A percentile compares a stretch with the other conserved stretches of the same genome.
These are phyloP conservation scores for Trifolium subterraneum DNA, from an alignment of 306 rosid genomes.

Conservation along the genomic window DNA sequence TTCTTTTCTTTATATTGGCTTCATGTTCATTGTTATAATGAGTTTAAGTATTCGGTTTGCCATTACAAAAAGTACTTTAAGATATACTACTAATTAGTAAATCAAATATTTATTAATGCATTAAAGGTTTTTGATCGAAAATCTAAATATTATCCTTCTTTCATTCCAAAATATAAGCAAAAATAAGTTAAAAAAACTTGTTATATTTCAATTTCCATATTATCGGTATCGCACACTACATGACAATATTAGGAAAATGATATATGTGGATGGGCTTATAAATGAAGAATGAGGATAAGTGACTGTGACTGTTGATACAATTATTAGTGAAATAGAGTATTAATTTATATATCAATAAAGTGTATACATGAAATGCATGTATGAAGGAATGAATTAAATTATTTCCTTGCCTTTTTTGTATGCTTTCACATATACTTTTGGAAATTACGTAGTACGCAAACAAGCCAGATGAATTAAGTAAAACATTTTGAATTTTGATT, in stretches of 20 bases:
- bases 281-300: not conserved
- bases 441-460: not conserved
- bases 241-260: not conserved
- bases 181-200: too few relatives aligned
- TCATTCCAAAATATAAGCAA: too few relatives aligned
- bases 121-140: too few relatives aligned
- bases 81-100: too few relatives aligned
- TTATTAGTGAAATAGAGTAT: not conserved
- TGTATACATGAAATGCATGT: constrained; percentile 17
- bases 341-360: not conserved
- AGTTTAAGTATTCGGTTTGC: too few relatives aligned
- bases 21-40: too few relatives aligned
- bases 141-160: too few relatives aligned
- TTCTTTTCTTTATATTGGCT: too few relatives aligned
- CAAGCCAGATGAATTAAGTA: not conserved
- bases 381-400: constrained; percentile 8
- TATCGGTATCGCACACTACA: not conserved
- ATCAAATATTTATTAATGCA: too few relatives aligned
- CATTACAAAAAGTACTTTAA: too few relatives aligned
- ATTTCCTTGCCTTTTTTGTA: not conserved
- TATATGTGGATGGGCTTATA: not conserved
- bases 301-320: not conserved
- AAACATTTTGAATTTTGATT: constrained; percentile 6
- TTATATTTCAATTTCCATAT: too few relatives aligned
- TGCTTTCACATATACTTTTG: constrained; percentile 24